These are phyloP conservation scores for Pseudozyma pruni DNA, from an alignment of 1,284 basidiomycete genomes.

Conservation along the genomic window DNA sequence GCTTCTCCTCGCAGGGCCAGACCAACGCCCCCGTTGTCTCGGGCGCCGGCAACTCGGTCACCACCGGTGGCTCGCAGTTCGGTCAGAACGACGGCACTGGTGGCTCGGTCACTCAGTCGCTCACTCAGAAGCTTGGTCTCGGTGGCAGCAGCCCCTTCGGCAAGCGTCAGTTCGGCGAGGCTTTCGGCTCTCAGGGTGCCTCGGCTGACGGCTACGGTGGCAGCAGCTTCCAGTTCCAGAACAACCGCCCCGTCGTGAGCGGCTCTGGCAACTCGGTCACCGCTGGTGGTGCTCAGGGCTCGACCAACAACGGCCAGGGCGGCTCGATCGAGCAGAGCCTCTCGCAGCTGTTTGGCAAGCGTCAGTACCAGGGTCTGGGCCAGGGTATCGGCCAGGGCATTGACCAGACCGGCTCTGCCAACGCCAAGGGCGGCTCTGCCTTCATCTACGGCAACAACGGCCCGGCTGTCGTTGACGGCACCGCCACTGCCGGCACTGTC, in stretches of 20 bases:
- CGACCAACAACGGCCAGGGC: slow-evolving; percentile 35
- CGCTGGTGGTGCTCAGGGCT: slow-evolving; percentile 23
- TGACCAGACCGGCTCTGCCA: slow-evolving; percentile 26
- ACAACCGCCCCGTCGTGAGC: slow-evolving; percentile 31
- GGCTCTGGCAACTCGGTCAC: slow-evolving; percentile 30
- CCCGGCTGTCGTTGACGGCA: slow-evolving; percentile 21
- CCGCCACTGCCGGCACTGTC: slow-evolving; percentile 20
- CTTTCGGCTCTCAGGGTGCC: slow-evolving; percentile 20
- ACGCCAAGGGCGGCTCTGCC: slow-evolving; percentile 27
- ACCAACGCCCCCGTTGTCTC: slow-evolving; percentile 22
- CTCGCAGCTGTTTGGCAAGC: slow-evolving; percentile 26
- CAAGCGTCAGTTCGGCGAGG: slow-evolving; percentile 24
- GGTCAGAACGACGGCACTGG: slow-evolving; percentile 28
- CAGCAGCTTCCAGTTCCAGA: slow-evolving; percentile 21
- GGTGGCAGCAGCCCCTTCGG: no score
- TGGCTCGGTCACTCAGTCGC: slow-evolving; percentile 13
- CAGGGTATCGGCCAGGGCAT: slow-evolving; percentile 36
- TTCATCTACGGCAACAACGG: slow-evolving; percentile 27
- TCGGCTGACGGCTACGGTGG: slow-evolving; percentile 26
- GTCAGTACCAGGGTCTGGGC: slow-evolving; percentile 32
- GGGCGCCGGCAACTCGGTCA: slow-evolving; percentile 31
- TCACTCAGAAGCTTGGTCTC: slow-evolving; percentile 26
- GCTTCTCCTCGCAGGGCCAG: slow-evolving; percentile 18
- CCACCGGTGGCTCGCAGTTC: slow-evolving; percentile 23
- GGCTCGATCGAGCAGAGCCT: slow-evolving; percentile 23